Evolutionary conservation across 1,284 basidiomycete species (phyloP).

Genomic region (Serendipita sp.): DNA sequence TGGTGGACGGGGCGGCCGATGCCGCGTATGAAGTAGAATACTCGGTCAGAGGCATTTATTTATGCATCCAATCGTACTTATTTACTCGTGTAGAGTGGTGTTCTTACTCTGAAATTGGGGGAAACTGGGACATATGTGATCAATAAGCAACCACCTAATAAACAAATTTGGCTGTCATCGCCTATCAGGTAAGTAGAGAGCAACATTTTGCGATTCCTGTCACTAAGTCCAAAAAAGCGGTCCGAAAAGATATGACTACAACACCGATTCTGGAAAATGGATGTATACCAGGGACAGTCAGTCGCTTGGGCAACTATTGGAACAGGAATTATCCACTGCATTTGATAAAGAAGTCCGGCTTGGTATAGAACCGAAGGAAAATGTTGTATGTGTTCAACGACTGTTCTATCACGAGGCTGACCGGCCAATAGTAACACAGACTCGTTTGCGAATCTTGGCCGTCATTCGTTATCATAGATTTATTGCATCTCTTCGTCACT

Average conservation of each 20-base stretch:
- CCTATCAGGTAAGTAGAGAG: constrained; percentile 48
- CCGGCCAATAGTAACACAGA: too few species aligned
- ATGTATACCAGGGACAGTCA: constrained; percentile 59
- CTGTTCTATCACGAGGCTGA: too few species aligned
- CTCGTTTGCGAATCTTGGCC: too few species aligned
- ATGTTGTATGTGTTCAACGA: background rate
- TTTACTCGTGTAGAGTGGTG: constrained; percentile 52
- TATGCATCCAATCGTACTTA: constrained; percentile 13
- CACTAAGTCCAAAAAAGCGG: constrained; percentile 36
- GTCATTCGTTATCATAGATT: too few species aligned
- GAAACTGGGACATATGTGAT: constrained; percentile 91
- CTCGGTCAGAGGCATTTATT: constrained; percentile 47
- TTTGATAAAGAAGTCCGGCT: constrained; percentile 17
- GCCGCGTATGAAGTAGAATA: constrained; percentile 82
- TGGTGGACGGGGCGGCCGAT: constrained; percentile 50
- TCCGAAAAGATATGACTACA: constrained; percentile 79
- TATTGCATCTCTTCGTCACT: too few species aligned
- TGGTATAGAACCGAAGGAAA: constrained; percentile 16
- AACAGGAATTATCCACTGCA: constrained; percentile 39
- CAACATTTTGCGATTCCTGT: background rate
- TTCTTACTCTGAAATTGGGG: constrained; percentile 76
- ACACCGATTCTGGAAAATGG: constrained; percentile 46
- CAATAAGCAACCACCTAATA: constrained; percentile 98
- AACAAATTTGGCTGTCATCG: constrained; percentile 96
- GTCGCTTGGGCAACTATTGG: constrained; percentile 51